Evolutionary conservation across 192 early-diverging fungal genomes (phyloP), one percentile per base, ranked within the genome.

Genomic region (Rhizoclosmatium sp.): DNA sequence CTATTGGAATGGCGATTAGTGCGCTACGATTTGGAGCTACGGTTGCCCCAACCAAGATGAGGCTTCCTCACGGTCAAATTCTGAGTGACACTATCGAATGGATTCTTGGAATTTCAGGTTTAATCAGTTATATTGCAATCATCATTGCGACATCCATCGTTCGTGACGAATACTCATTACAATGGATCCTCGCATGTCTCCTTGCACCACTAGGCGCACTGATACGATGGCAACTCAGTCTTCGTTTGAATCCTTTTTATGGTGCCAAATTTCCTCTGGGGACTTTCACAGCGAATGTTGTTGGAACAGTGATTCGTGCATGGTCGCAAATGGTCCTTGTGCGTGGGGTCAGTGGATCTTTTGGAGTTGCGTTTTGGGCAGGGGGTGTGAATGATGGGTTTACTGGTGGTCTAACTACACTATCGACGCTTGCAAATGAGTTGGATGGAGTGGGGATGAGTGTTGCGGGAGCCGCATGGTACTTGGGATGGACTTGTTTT

Each of bases 371-470:
- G 21, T 19, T 19, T 9, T 62, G 60, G 60, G 47, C 51, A 40
- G 47, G 3, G 2, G 75, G 46, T n/a, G 21, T 76, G 39, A 62
- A 62, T 23, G 75, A 76, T 40, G 75, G 75, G 47, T 76, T 76
- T 47, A 67, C 64, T 2, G 75, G 75, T 4, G 75, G 62, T n/a
- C 41, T 76, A 19, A 67, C 75, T 46, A 76, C 75, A 12, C 49
- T 76, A 48, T 59, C 54, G 23, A 76, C 75, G 46, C 49, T 76
- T 48, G 75, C 75, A 23, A 67, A 31, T 48, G 75, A 76, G 75
- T 31, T 76, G 5, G 23, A 65, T 2, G 2, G 3, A 42, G 16
- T 75, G 39, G n/a, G 44, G 48, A 21, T 7, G 9, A 23, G 21
- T 21, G 19, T 62, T 7, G 0, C 5, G 60, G 60, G 21, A 21